Evolutionary conservation across 805 yeast genomes (phyloP), one percentile per base, ranked within the genome.

Genomic region (Sugiyamaella qingdaonensis): DNA sequence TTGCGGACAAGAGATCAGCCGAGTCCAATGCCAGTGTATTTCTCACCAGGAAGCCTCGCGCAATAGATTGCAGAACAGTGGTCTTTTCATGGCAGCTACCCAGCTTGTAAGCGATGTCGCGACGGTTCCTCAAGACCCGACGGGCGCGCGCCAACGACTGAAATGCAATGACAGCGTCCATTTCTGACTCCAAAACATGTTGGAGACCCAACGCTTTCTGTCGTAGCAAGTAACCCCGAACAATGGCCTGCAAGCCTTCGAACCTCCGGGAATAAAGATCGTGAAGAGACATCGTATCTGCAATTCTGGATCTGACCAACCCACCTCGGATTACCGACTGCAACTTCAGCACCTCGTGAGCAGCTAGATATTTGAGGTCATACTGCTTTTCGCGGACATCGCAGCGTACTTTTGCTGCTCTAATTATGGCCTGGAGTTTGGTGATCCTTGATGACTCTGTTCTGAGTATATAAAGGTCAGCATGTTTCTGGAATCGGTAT

Each of bases 401-500:
- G 9, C 47, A 42, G 19, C 70, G 58, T 10, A 45, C 45, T 19
- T 58, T 16, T 0, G 56, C 62, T 7, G 86, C 91, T 56, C 87
- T 75, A 1, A 78, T 55, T 0, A 71, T 58, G 1, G 88, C 71
- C 64, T 90, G 96, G 1, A 81, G 57, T 32, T 64, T 58, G 11
- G 61, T 55, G 2, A 77, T n/a, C 4, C 27, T 32, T 10, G 35
- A 42, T 5, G 34, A 19, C 19, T 44, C 53, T 10, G 37, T 45
- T 7, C 76, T 78, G 29, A 86, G 64, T 73, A 86, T 76, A 54
- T 84, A 83, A 53, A 75, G 76, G 58, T 79, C 78, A 34, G 86
- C 85, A 65, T 81, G 82, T 71, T 83, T 72, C 18, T 71, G 70
- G 64, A 84, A 86, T 49, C 96, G 76, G 52, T 79, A 71, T 39